Percentiles rank a stretch among this genome's conserved stretches.
phyloP scores from a whole-genome alignment of 225 moss, liverwort and hornwort genomes.

The Neckera pumila region DNA sequence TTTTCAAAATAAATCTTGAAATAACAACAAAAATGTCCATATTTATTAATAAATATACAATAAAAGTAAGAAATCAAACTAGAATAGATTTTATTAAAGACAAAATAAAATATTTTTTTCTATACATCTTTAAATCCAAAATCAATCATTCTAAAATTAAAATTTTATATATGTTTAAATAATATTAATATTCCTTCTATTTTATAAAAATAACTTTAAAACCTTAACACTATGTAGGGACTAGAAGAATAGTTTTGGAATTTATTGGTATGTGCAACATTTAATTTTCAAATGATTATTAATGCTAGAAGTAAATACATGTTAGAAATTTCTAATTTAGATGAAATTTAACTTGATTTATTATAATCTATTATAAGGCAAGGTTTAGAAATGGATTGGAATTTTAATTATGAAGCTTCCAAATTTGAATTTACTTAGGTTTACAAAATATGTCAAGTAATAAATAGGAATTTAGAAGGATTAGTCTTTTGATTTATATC shows the following conservation, averaged over 20 bases:
- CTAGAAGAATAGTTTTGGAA: not conserved
- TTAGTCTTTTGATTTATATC: not conserved
- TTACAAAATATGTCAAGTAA: not conserved
- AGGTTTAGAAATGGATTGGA: not conserved
- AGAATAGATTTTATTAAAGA: no score
- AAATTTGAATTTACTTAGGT: no score
- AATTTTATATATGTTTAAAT: not conserved
- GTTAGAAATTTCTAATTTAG: not conserved
- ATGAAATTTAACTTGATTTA: not conserved
- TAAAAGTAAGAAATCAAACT: no score
- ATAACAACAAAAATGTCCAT: not conserved
- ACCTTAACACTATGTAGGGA: not conserved
- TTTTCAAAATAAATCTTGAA: not conserved
- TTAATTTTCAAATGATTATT: no score
- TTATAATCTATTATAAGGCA: not conserved
- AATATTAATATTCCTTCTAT: no score
- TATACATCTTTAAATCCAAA: not conserved
- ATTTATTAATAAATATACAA: not conserved
- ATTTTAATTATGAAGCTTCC: no score
- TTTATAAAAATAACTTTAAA: not conserved
- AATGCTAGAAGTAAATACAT: fast-evolving
- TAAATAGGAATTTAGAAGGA: not conserved
- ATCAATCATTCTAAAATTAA: not conserved
- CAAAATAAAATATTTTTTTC: not conserved
- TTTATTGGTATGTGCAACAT: not conserved